Base-by-base conservation (phyloP, 768 basidiomycete species). In the Mycena galopus region DNA sequence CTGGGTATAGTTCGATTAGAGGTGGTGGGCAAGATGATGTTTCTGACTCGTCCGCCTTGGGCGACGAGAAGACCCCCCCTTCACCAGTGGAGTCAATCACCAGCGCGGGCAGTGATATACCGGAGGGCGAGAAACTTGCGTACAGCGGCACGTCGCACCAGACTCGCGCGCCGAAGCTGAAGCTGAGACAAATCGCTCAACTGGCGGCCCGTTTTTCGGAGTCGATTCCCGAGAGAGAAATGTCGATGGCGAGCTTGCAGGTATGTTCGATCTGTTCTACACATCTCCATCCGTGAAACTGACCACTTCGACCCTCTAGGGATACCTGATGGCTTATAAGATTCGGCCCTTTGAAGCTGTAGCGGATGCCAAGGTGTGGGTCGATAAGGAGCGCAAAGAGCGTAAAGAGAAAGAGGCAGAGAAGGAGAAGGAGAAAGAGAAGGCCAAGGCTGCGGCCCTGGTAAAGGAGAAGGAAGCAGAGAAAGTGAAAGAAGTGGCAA, bases 261-360 rank as follows among this genome's bases (percentile, higher is more conserved):
- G 80, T 73, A 25, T 42, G 67, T 58, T 17, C 10, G 11, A 66
- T 32, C 23, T 32, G 2, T 25, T 30, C n/a, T 57, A n/a, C 8
- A 16, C 44, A 16, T 33, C 44, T 21, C 3, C 25, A 35, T 51
- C 10, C 23, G n/a, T 11, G 50, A 11, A 25, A 39, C n/a, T 51
- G 7, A 55, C 37, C 10, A 21, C 23, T 8, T 55, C 7, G 9
- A 47, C 35, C 17, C n/a, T 23, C 50, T 30, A 74, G 73, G 83
- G 79, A 4, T 84, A 88, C 77, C 77, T 93, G 71, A 91, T 94
- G 90, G 77, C 83, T 30, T 87, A 90, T 82, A 91, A 92, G 79
- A 84, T 80, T 8, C 80, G 86, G 12, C 91, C 92, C 0, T 75
- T 82, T 67, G 84, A 82, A 23, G 92, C 91, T 9, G 85, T 86